Evolutionary conservation across 2,329 filamentous ascomycete species (phyloP), one percentile per base, ranked within the genome.

Genomic region (Colletotrichum phormii): DNA sequence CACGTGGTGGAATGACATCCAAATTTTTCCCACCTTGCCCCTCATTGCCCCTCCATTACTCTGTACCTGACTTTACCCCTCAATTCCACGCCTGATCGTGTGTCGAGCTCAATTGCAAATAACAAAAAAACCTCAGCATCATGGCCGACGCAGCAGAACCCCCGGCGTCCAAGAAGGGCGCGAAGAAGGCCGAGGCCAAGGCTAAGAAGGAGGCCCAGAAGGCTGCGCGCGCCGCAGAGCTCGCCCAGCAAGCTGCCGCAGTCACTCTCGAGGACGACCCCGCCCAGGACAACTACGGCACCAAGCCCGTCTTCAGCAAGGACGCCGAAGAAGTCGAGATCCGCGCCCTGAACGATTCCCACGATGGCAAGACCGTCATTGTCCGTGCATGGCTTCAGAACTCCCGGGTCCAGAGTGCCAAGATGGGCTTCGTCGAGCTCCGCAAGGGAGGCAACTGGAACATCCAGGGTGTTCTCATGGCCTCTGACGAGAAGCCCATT

Each of bases 351-450:
- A 83, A 86, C 65, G 90, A 94, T 61, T 85, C 88, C 65, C 85
- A 93, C 81, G 83, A 92, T 57, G 93, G 91, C 78, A 91, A 94
- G 84, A 89, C 90, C 35, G 89, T 98, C 77, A 91, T 91, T 57
- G 88, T 98, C 78, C 89, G 95, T 49, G 94, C 91, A 35, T 94
- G 94, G 86, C 89, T 98, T 51, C 94, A 97, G 82, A 98, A 97
- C 85, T 91, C 93, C 37, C 91, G 96, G 76, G 92, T 93, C 77
- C 96, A 98, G 85, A 92, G 93, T 73, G 95, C 95, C 76, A 97
- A 98, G 87, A 93, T 98, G 86, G 93, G 91, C 54, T 98, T 98
- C 84, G 85, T 98, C 78, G 95, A 97, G 85, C 88, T 98, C 77
- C 90, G 94, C 75, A 89, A 95, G 82, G 91, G 94, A 81, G 86